Evolutionary conservation across 1,139 yeast species (phyloP).

Genomic region (Kurtzmaniella quercitrusa): DNA sequence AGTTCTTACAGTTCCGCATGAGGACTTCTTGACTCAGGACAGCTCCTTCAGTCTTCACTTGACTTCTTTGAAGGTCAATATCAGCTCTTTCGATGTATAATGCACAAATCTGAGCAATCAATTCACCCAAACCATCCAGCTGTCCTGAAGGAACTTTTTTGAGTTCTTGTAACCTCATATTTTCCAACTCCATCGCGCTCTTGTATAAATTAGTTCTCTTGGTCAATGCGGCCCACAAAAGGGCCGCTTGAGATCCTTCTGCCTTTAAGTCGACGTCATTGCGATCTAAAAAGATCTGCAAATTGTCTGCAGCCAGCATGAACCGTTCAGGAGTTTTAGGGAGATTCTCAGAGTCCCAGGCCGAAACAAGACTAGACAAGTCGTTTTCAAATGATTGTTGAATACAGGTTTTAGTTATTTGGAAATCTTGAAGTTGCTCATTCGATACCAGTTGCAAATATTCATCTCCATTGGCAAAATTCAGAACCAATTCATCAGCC

Average conservation of each 20-base stretch:
- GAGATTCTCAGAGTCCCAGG: constrained; percentile 23
- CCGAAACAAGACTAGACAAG: constrained; percentile 14
- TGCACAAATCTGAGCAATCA: constrained; percentile 39
- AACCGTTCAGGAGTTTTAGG: constrained; percentile 32
- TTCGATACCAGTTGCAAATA: constrained; percentile 23
- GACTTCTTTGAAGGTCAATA: constrained; percentile 48
- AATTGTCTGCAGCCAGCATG: constrained; percentile 40
- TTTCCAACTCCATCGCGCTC: constrained; percentile 34
- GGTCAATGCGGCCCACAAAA: constrained; percentile 38
- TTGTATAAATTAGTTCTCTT: constrained; percentile 36
- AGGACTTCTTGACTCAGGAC: constrained; percentile 26
- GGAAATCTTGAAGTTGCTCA: constrained; percentile 22
- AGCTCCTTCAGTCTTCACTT: constrained; percentile 27
- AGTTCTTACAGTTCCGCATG: constrained; percentile 34
- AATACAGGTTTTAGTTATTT: constrained; percentile 22
- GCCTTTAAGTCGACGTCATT: constrained; percentile 21
- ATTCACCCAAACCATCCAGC: constrained; percentile 28
- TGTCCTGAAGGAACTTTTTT: constrained; percentile 14
- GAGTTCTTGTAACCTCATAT: constrained; percentile 15
- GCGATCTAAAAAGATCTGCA: constrained; percentile 41
- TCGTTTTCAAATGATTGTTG: constrained; percentile 17
- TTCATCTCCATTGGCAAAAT: constrained; percentile 19
- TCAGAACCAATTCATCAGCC: constrained; percentile 19
- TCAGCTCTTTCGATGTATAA: constrained; percentile 49
- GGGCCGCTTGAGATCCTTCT: constrained; percentile 8